Percentiles rank a stretch among this genome's conserved stretches.
Evolutionary conservation across 768 basidiomycete genomes (phyloP).

Genomic region (Suillus subluteus): DNA sequence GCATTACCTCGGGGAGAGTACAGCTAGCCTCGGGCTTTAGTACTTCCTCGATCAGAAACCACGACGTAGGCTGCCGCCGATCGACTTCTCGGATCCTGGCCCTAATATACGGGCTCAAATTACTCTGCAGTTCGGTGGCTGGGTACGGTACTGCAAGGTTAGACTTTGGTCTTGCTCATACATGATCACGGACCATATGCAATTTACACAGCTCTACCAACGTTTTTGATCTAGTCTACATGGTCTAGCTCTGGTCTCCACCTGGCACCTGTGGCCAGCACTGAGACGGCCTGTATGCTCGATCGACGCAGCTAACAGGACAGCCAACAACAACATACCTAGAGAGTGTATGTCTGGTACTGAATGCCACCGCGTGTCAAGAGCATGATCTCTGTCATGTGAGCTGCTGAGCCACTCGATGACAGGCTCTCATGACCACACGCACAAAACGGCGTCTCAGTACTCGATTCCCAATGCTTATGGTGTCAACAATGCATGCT

Average conservation of each 20-base stretch:
- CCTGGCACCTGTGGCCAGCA: not conserved
- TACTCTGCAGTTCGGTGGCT: not conserved
- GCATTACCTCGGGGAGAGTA: conserved; percentile 1
- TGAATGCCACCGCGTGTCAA: not conserved
- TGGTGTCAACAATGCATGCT: not conserved
- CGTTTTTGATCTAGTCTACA: conserved; percentile 1
- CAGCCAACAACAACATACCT: not conserved
- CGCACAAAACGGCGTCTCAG: not conserved
- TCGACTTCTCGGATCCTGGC: conserved; percentile 1
- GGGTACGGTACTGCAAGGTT: not conserved
- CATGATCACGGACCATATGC: not conserved
- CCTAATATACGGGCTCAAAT: not conserved
- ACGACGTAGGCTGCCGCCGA: conserved; percentile 5
- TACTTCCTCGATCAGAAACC: conserved; percentile 6
- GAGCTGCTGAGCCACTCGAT: not conserved
- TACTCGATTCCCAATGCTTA: not conserved
- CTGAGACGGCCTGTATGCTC: not conserved
- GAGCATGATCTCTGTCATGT: not conserved
- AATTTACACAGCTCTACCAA: conserved; percentile 4
- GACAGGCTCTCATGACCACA: not conserved
- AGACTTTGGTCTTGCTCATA: not conserved
- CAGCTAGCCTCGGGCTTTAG: conserved; percentile 2
- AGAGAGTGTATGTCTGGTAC: not conserved
- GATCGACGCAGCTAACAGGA: not conserved
- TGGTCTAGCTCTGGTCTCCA: not conserved